Percentiles rank a stretch among this genome's conserved stretches.
These are phyloP conservation scores for Penicillium thymicola DNA, from an alignment of 2,329 filamentous ascomycete genomes.

Conservation along the genomic window DNA sequence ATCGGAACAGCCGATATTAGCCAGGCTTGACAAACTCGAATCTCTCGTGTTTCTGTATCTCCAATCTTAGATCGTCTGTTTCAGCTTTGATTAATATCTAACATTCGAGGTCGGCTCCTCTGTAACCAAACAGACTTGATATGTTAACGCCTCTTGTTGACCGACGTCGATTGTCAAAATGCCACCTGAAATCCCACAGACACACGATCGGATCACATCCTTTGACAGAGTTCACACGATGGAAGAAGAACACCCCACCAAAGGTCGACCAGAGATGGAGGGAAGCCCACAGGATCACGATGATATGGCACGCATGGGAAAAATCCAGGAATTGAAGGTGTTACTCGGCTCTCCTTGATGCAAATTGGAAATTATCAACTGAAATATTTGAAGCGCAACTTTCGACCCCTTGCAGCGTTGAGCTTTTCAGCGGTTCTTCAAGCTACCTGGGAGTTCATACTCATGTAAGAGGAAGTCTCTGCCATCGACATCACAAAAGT, in stretches of 20 bases:
- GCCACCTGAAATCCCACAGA: not conserved
- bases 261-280: not conserved
- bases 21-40: not conserved
- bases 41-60: not conserved
- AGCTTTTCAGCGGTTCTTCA: constrained; percentile 33
- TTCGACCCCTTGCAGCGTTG: constrained; percentile 30
- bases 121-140: not conserved
- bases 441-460: constrained; percentile 34
- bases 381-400: constrained; percentile 22
- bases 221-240: not conserved
- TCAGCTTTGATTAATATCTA: not conserved
- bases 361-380: not conserved
- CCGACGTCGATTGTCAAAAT: not conserved
- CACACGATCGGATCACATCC: not conserved
- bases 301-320: constrained; percentile 34
- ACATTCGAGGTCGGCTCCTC: not conserved
- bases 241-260: constrained; percentile 2
- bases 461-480: constrained; percentile 23
- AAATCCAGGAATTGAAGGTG: constrained; percentile 30
- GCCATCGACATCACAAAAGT: fast-evolving
- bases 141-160: too few relatives aligned
- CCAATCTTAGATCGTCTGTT: not conserved
- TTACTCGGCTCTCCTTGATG: not conserved
- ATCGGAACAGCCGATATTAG: not conserved
- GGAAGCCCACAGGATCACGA: constrained; percentile 22